phyloP scores from a whole-genome alignment of 2,329 filamentous ascomycete species.

The Emmonsia crescens region DNA sequence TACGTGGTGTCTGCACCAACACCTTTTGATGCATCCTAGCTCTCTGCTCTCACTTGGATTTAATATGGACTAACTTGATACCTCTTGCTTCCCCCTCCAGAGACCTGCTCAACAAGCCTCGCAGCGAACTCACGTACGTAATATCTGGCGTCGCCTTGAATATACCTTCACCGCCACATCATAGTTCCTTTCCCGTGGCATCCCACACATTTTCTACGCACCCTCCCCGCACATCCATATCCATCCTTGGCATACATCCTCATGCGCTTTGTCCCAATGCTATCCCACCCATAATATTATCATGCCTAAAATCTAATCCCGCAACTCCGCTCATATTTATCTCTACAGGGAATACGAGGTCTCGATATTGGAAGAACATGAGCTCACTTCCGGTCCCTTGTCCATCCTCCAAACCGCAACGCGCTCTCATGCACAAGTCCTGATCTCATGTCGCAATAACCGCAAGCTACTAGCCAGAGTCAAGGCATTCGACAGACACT shows the following conservation, averaged over 20 bases:
- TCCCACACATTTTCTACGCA: conserved; percentile 2
- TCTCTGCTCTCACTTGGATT: not conserved
- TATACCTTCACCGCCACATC: not conserved
- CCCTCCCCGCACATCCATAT: conserved; percentile 10
- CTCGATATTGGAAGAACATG: conserved; percentile 66
- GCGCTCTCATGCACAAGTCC: conserved; percentile 84
- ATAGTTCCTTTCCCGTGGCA: not conserved
- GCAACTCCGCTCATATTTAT: conserved; percentile 6
- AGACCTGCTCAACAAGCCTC: conserved; percentile 80
- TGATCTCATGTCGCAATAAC: conserved; percentile 97
- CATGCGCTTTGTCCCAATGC: conserved; percentile 4
- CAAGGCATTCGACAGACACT: conserved; percentile 97
- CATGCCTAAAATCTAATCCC: conserved; percentile 13
- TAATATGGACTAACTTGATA: conserved; percentile 7
- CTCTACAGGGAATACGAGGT: conserved; percentile 73
- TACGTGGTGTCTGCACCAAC: conserved; percentile 8
- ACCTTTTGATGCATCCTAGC: conserved; percentile 11
- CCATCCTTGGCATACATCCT: conserved; percentile 12
- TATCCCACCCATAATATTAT: not conserved
- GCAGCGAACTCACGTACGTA: conserved; percentile 80
- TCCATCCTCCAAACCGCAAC: conserved; percentile 96
- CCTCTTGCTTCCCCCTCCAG: conserved; percentile 38
- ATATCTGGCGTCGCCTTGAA: conserved; percentile 9
- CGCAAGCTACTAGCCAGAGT: conserved; percentile 93
- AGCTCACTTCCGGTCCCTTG: conserved; percentile 68